phyloP scores from a whole-genome alignment of 495 filamentous ascomycete genomes.

The Parathielavia appendiculata region DNA sequence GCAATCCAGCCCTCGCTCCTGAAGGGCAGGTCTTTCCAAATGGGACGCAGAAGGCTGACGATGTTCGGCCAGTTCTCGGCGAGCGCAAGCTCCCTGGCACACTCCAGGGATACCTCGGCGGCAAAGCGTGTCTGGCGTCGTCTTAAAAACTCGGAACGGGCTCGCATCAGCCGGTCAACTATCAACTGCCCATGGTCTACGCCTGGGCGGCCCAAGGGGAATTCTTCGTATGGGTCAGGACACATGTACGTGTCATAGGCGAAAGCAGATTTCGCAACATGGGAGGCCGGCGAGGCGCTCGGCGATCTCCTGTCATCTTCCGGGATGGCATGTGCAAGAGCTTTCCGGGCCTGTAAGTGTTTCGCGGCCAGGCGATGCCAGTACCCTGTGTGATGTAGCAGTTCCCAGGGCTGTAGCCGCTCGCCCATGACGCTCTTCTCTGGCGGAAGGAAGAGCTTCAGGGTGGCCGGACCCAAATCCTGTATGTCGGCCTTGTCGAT shows the following conservation, averaged over 20 bases:
- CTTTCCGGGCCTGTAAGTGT: constrained; percentile 55
- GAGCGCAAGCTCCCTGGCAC: constrained; percentile 61
- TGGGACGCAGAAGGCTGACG: constrained; percentile 58
- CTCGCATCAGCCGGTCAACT: constrained; percentile 52
- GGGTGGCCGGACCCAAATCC: constrained; percentile 36
- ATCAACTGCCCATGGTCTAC: constrained; percentile 63
- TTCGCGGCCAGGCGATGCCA: constrained; percentile 71
- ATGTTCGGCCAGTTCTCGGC: constrained; percentile 60
- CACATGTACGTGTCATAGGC: constrained; percentile 84
- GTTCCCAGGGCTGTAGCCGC: constrained; percentile 67
- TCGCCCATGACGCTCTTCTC: constrained; percentile 69
- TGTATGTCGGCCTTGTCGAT: constrained; percentile 57
- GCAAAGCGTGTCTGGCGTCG: constrained; percentile 59
- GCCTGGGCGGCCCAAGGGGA: constrained; percentile 49
- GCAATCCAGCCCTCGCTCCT: constrained; percentile 76
- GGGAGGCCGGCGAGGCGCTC: constrained; percentile 60
- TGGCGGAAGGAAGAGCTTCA: constrained; percentile 50
- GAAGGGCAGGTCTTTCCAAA: constrained; percentile 71
- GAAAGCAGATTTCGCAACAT: constrained; percentile 61
- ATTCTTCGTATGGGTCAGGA: constrained; percentile 68
- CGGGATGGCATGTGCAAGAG: constrained; percentile 62
- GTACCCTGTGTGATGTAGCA: constrained; percentile 81
- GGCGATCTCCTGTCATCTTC: constrained; percentile 67
- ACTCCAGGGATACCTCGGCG: constrained; percentile 63
- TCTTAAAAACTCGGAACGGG: constrained; percentile 60